phyloP scores from a whole-genome alignment of 306 rosid species.

The Dalbergia cultrata region DNA sequence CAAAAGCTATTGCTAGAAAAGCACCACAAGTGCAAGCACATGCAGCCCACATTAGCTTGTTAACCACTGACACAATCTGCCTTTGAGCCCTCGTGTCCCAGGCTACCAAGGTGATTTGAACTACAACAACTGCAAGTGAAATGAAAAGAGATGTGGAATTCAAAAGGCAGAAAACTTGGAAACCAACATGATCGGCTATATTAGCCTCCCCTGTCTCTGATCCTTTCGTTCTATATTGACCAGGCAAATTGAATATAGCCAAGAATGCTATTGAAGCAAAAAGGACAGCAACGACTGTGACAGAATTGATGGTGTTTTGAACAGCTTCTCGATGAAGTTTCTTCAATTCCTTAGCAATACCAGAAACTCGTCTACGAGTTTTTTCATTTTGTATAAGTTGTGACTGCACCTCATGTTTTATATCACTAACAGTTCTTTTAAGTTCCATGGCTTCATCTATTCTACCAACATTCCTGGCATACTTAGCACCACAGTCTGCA shows the following conservation, averaged over 20 bases:
- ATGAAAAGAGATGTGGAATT: slow-evolving; percentile 90
- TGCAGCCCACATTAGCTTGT: slow-evolving; percentile 97
- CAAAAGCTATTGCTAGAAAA: slow-evolving; percentile 78
- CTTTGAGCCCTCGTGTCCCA: slow-evolving; percentile 97
- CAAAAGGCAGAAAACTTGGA: slow-evolving; percentile 79
- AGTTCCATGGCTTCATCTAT: slow-evolving; percentile 93
- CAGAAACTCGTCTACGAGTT: slow-evolving; percentile 88
- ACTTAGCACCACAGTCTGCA: slow-evolving; percentile 81
- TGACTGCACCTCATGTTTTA: slow-evolving; percentile 91
- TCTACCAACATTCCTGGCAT: slow-evolving; percentile 85
- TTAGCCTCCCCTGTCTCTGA: slow-evolving; percentile 67
- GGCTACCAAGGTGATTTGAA: slow-evolving; percentile 97
- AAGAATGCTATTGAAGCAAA: slow-evolving; percentile 96
- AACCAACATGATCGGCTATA: slow-evolving; percentile 65
- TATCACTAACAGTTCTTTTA: slow-evolving; percentile 94
- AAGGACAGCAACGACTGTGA: slow-evolving; percentile 90
- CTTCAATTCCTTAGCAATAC: slow-evolving; percentile 92
- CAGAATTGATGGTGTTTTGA: slow-evolving; percentile 84
- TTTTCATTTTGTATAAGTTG: slow-evolving; percentile 83
- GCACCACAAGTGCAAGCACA: slow-evolving; percentile 97
- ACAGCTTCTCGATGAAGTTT: slow-evolving; percentile 97
- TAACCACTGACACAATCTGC: slow-evolving; percentile 93
- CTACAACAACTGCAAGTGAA: slow-evolving; percentile 94
- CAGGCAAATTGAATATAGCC: slow-evolving; percentile 95
- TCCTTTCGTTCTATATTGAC: slow-evolving; percentile 61